phyloP scores from a whole-genome alignment of 108 stramenopile genomes.

The Conticribra guillardii region DNA sequence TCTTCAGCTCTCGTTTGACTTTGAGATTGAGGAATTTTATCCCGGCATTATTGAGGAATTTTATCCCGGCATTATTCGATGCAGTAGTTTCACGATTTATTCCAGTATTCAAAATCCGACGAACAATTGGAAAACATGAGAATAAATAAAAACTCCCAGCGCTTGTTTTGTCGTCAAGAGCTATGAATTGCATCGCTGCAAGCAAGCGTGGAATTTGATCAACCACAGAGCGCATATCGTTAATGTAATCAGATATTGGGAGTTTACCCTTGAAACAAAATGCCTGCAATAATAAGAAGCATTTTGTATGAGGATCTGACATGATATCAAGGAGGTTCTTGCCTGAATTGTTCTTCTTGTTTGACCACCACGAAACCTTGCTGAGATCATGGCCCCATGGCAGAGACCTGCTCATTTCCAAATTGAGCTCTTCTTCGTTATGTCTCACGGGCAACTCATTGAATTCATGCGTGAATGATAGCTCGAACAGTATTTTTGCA shows the following conservation, averaged over 20 bases:
- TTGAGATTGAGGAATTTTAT: conserved; percentile 18
- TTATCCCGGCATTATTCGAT: conserved; percentile 5
- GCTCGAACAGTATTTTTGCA: conserved; percentile 69
- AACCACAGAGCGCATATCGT: conserved; percentile 90
- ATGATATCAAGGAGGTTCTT: conserved; percentile 67
- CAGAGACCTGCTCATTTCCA: conserved; percentile 81
- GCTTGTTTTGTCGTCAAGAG: conserved; percentile 58
- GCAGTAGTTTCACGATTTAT: conserved; percentile 4
- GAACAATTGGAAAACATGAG: conserved; percentile 39
- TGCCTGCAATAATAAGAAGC: conserved; percentile 94
- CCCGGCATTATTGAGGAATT: conserved; percentile 9
- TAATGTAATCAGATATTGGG: conserved; percentile 97
- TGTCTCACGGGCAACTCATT: conserved; percentile 97
- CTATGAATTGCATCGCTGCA: conserved; percentile 95
- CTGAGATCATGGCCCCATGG: conserved; percentile 82
- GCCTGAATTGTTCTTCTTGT: conserved; percentile 21
- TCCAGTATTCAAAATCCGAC: conserved; percentile 35
- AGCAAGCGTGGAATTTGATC: conserved; percentile 96
- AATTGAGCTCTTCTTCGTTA: conserved; percentile 97
- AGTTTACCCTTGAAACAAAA: conserved; percentile 78
- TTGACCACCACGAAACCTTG: conserved; percentile 45
- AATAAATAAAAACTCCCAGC: conserved; percentile 67
- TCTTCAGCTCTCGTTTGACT: conserved; percentile 12
- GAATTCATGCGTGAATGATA: conserved; percentile 91
- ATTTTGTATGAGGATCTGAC: conserved; percentile 92